A percentile compares a stretch with the other conserved stretches of the same genome.
These are phyloP conservation scores for Phytopythium oedochilum DNA, from an alignment of 352 stramenopile genomes.

Conservation along the genomic window DNA sequence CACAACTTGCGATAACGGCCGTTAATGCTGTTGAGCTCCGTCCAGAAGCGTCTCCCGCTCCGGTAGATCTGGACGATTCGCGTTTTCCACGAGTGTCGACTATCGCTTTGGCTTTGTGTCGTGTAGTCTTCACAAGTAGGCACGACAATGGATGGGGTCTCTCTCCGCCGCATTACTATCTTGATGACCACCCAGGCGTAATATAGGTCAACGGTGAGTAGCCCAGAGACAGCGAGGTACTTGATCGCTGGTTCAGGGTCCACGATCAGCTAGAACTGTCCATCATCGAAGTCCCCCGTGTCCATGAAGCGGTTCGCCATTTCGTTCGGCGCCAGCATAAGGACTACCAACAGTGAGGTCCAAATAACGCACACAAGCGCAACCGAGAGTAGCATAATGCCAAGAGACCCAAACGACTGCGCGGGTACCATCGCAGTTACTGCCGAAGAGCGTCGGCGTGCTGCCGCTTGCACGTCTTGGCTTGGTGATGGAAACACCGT, in stretches of 20 bases:
- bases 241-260: conserved; percentile 11
- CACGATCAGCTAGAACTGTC: conserved; percentile 40
- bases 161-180: conserved; percentile 21
- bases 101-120: neutral
- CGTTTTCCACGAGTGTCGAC: neutral
- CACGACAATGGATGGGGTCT: neutral
- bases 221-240: conserved; percentile 10
- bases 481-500: neutral
- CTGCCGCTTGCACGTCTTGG: neutral
- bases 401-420: conserved; percentile 21
- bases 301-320: conserved; percentile 45
- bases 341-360: conserved; percentile 27
- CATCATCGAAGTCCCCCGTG: conserved; percentile 36
- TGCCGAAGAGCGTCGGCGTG: neutral
- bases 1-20: conserved; percentile 38
- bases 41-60: conserved; percentile 6
- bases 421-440: neutral
- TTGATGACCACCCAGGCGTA: conserved; percentile 23
- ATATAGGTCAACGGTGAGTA: conserved; percentile 15
- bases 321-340: conserved; percentile 34
- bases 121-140: neutral
- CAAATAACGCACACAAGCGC: conserved; percentile 20
- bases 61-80: neutral
- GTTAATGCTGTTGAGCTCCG: conserved; percentile 22
- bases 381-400: conserved; percentile 16